A percentile compares a stretch with the other conserved stretches of the same genome.
Conservation (phyloP, 306 rosid genomes). For the Rosa rugosa region DNA sequence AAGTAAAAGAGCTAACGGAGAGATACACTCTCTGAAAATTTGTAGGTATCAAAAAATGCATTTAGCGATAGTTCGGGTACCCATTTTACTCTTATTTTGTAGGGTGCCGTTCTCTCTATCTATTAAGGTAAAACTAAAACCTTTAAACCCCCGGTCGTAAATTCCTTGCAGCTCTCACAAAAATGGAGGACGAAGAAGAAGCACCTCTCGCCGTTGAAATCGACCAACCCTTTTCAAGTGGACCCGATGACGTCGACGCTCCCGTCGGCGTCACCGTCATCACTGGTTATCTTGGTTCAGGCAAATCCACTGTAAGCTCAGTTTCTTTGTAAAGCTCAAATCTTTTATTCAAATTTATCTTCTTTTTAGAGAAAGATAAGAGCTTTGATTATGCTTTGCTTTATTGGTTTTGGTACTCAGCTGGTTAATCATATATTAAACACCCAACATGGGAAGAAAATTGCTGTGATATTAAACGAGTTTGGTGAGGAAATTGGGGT, state of each 20-base stretch:
- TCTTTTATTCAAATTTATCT: not conserved
- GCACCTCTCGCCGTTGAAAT: conserved; percentile 78
- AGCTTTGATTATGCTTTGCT: conserved; percentile 13
- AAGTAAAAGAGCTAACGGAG: too few relatives aligned
- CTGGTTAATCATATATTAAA: conserved; percentile 78
- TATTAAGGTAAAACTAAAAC: not conserved
- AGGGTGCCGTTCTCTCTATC: not conserved
- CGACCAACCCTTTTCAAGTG: conserved; percentile 24
- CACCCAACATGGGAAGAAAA: conserved; percentile 84
- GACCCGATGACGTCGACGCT: conserved; percentile 21
- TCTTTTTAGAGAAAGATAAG: not conserved
- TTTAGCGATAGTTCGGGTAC: too few relatives aligned
- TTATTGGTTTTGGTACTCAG: conserved; percentile 37
- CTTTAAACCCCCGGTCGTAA: not conserved
- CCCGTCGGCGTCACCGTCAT: conserved; percentile 88
- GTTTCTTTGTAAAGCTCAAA: not conserved
- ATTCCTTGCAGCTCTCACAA: not conserved
- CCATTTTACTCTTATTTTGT: too few relatives aligned
- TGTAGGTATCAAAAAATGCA: too few relatives aligned
- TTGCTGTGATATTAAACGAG: conserved; percentile 92
- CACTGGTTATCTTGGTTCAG: conserved; percentile 96
- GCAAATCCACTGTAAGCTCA: conserved; percentile 82
- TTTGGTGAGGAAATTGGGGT: conserved; percentile 97
- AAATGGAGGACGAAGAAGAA: conserved; percentile 79
- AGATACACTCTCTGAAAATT: too few relatives aligned